Percentiles rank a stretch among this genome's conserved stretches.
These are phyloP conservation scores for Tillandsia leiboldiana DNA, from an alignment of 176 grass and related monocot species.

Conservation along the genomic window DNA sequence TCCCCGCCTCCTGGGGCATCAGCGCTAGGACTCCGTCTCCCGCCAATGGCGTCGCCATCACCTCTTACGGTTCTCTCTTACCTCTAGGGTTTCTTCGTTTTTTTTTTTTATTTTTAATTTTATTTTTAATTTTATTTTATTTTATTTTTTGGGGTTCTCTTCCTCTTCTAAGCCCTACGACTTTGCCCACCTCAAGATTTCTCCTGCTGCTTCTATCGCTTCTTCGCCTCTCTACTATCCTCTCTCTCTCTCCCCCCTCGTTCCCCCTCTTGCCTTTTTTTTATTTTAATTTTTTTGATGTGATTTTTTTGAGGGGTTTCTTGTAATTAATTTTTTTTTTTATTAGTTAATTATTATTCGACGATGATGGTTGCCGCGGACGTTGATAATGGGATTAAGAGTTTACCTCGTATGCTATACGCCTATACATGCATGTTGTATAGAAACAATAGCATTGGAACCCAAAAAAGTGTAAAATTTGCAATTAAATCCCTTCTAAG, in stretches of 20 bases:
- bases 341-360: background rate
- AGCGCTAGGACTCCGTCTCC: constrained; percentile 16
- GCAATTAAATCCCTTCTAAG: too few relatives aligned
- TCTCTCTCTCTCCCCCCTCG: background rate
- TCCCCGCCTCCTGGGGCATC: constrained; percentile 9
- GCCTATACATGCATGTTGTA: too few relatives aligned
- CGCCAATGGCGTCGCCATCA: constrained; percentile 20
- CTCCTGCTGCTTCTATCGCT: background rate
- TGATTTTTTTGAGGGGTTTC: too few relatives aligned
- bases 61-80: background rate
- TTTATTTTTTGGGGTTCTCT: background rate
- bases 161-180: too few relatives aligned
- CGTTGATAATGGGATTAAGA: too few relatives aligned
- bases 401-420: too few relatives aligned
- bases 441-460: too few relatives aligned
- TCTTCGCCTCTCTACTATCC: background rate
- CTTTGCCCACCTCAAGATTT: background rate
- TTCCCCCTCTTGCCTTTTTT: background rate
- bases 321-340: background rate
- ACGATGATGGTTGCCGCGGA: too few relatives aligned
- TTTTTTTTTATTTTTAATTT: background rate
- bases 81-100: background rate
- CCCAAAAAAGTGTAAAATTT: too few relatives aligned
- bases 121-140: background rate
- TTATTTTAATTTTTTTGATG: too few relatives aligned